Percentiles rank a stretch among this genome's conserved stretches.
Conservation (phyloP, 148 eudicot genomes). For the Cornus controversa region DNA sequence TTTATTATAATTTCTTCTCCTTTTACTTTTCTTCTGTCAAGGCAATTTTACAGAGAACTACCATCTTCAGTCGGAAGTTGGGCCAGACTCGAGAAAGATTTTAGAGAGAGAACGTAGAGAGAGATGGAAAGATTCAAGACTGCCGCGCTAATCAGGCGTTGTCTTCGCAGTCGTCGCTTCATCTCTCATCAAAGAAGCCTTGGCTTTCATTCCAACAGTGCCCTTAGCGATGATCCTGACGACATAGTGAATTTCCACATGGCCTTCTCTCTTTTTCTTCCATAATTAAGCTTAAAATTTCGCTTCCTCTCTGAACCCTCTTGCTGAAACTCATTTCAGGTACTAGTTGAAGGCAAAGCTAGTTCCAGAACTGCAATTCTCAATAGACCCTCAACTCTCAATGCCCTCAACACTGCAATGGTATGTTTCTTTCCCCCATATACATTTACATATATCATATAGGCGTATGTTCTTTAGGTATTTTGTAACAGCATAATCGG, state of each 20-base stretch:
- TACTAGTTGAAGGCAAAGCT: slow-evolving; percentile 64
- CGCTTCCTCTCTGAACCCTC: not conserved
- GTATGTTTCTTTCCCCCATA: slow-evolving; percentile 26
- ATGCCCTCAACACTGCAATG: slow-evolving; percentile 57
- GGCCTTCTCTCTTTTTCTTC: not conserved
- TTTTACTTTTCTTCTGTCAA: no score
- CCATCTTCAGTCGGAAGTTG: not conserved
- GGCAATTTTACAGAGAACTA: no score
- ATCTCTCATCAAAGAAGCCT: slow-evolving; percentile 5
- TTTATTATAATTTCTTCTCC: no score
- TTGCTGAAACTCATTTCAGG: slow-evolving; percentile 25
- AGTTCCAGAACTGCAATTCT: slow-evolving; percentile 69
- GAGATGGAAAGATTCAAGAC: slow-evolving; percentile 32
- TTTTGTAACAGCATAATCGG: not conserved
- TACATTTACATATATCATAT: not conserved
- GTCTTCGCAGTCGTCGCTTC: slow-evolving; percentile 6
- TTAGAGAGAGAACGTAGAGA: not conserved
- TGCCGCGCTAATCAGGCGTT: slow-evolving; percentile 23
- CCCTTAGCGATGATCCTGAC: slow-evolving; percentile 19
- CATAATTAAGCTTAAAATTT: not conserved
- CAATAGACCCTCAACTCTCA: slow-evolving; percentile 61
- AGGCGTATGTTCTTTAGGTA: not conserved
- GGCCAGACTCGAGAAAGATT: not conserved
- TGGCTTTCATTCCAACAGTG: slow-evolving; percentile 13
- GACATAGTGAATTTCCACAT: slow-evolving; percentile 25